Evolutionary conservation across 2,329 filamentous ascomycete genomes (phyloP).

Genomic region (Pyrenochaeta sp.): DNA sequence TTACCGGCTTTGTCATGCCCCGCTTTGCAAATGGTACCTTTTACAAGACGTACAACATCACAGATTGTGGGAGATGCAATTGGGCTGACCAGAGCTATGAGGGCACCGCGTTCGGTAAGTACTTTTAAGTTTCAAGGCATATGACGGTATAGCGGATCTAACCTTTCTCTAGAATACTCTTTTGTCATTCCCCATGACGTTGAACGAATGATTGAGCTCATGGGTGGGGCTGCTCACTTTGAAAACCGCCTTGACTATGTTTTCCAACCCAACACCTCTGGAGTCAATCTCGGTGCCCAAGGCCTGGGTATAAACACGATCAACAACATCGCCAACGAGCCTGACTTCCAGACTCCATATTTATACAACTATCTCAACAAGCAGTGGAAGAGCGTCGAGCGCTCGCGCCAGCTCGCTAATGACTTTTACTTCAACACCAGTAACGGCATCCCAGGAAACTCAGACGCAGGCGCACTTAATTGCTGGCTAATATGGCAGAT

Average conservation of each 20-base stretch:
- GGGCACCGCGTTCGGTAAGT: slow-evolving; percentile 49
- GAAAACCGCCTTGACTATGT: slow-evolving; percentile 53
- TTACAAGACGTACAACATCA: slow-evolving; percentile 52
- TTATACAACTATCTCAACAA: slow-evolving; percentile 55
- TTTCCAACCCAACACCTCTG: slow-evolving; percentile 50
- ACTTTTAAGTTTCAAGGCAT: neutral
- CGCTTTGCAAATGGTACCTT: slow-evolving; percentile 47
- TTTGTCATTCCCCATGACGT: slow-evolving; percentile 56
- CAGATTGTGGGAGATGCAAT: slow-evolving; percentile 53
- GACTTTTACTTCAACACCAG: slow-evolving; percentile 52
- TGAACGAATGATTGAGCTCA: slow-evolving; percentile 52
- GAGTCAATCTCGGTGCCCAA: slow-evolving; percentile 46
- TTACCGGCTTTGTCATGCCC: slow-evolving; percentile 48
- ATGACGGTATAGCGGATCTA: neutral
- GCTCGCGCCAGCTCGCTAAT: slow-evolving; percentile 46
- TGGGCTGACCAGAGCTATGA: slow-evolving; percentile 55
- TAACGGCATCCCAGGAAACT: slow-evolving; percentile 57
- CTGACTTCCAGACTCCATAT: slow-evolving; percentile 52
- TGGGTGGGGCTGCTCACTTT: slow-evolving; percentile 52
- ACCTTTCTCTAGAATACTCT: slow-evolving; percentile 46
- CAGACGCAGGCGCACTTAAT: slow-evolving; percentile 58
- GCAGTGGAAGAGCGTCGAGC: slow-evolving; percentile 47
- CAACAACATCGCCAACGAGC: slow-evolving; percentile 52
- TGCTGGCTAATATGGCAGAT: slow-evolving; percentile 63
- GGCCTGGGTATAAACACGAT: slow-evolving; percentile 48